Base-by-base conservation (phyloP, 305 asterid species). In the Fraxinus angustifolia region DNA sequence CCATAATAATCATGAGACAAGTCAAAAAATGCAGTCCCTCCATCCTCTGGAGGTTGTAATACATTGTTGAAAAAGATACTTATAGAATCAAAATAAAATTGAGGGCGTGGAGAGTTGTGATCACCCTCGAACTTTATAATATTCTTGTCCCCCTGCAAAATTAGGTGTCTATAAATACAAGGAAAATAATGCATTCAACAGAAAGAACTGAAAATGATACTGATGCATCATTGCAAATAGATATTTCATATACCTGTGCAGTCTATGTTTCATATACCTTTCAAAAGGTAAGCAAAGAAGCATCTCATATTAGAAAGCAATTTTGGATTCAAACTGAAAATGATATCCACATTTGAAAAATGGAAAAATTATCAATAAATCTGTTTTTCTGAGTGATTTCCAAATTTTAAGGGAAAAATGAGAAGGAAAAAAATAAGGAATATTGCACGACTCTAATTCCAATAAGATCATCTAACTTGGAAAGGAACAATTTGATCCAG, bases 91-190 rank as follows among this genome's bases (percentile, higher is more conserved):
- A 94, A 94, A 88, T 94, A 94, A 83, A 93, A 94, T 38, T 94
- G 95, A 68, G 98, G 97, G 23, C 98, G 97, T 3, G 94, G 93
- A 82, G 97, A 94, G 84, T 94, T 94, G 90, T 94, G 98, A 82
- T 94, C 97, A 35, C 98, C 98, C 83, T 93, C 98, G 36, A 94
- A 94, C 88, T 90, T 93, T 84, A 94, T 94, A 72, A 94, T 92
- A 85, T 94, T 94, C 90, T 94, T 94, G 91, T 92, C 97, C 78
- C 97, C 98, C 98, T 91, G 88, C 73, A 79, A 65, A 74, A 48
- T 48, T 48, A 48, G 58, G 58, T 14, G 58, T 48, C 58, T 3
- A 48, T 48, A 14, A 48, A 48, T 48, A 48, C 58, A 48, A 14
- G 58, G 58, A 48, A 14, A 48, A 48, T 48, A 48, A 14, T 48